Base-by-base conservation (phyloP, 352 stramenopile genomes). In the Phytophthora fragariaefolia region DNA sequence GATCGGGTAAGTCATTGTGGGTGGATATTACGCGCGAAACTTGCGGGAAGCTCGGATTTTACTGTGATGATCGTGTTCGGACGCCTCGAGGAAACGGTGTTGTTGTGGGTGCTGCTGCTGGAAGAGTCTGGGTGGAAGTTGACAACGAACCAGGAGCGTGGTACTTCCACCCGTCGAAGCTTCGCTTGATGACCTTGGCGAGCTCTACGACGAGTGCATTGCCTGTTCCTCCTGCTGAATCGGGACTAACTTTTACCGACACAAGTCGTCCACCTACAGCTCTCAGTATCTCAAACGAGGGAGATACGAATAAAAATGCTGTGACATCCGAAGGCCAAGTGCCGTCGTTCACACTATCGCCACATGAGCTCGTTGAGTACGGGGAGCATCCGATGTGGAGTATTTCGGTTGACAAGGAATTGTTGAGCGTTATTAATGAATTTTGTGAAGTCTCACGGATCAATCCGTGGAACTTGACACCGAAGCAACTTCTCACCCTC, bases 71-170 rank as follows among this genome's bases (percentile, higher is more conserved):
- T 13, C 73, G 74, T 30, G 89, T 97, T 28, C 76, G 84, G 2
- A 96, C 85, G 2, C 66, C 80, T 57, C 78, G 91, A n/a, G 91
- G 91, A 0, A 85, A 87, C 58, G 91, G 85, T 2, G 70, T 71
- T 7, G 76, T 97, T 0, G 40, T 95, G 2, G 91, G 91, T 0
- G 74, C 90, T 6, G 80, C 82, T 2, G 72, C 80, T 27, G 66
- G 71, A 12, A 74, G 83, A 5, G 53, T 96, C 7, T 97, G 91
- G 91, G 74, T 96, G 7, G 74, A 94, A 57, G 78, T 96, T 0
- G 91, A 97, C 20, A 86, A 74, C 1, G 85, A 96, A 18, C 20
- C 73, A 13, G 88, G 90, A 23, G 77, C 76, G 20, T 97, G 91
- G 91, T 93, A 91, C 51, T 85, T 92, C 47, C 80, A 95, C 58